These are phyloP conservation scores for Tulasnella sp. DNA, from an alignment of 768 basidiomycete genomes.

Conservation along the genomic window DNA sequence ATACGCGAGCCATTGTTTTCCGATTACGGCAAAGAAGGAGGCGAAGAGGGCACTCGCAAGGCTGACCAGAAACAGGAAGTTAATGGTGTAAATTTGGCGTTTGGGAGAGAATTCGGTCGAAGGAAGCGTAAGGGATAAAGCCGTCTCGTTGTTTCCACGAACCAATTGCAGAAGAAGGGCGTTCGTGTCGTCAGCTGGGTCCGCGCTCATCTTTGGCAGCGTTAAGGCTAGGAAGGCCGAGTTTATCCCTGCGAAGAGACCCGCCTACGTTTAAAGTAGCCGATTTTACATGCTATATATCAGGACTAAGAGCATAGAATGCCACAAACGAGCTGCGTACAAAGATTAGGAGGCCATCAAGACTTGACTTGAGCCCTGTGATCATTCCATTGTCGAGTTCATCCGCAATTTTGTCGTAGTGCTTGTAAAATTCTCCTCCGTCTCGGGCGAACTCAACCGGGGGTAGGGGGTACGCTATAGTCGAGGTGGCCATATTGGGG, in stretches of 20 bases:
- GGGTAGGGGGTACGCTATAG: background rate
- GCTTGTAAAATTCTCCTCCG: conserved; percentile 1
- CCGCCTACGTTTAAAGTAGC: background rate
- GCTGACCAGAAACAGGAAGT: background rate
- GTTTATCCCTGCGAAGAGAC: conserved; percentile 9
- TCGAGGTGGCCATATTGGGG: background rate
- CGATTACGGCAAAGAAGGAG: background rate
- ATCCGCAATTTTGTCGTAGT: background rate
- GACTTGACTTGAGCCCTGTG: background rate
- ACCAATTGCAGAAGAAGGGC: background rate
- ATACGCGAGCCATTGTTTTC: background rate
- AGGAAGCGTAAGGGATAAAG: background rate
- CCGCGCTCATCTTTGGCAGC: conserved; percentile 3
- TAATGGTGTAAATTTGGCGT: background rate
- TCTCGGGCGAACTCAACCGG: background rate
- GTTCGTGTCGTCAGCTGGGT: conserved; percentile 2
- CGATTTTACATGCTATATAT: background rate
- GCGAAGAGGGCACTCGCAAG: background rate
- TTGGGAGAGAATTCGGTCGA: background rate
- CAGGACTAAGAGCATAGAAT: background rate
- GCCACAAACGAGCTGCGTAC: background rate
- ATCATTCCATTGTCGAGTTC: background rate
- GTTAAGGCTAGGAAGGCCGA: background rate
- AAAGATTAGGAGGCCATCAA: background rate
- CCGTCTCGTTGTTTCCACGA: background rate